Percentiles rank a stretch among this genome's conserved stretches.
Conservation (phyloP, 257 asterid species). For the Fraxinus pennsylvanica region DNA sequence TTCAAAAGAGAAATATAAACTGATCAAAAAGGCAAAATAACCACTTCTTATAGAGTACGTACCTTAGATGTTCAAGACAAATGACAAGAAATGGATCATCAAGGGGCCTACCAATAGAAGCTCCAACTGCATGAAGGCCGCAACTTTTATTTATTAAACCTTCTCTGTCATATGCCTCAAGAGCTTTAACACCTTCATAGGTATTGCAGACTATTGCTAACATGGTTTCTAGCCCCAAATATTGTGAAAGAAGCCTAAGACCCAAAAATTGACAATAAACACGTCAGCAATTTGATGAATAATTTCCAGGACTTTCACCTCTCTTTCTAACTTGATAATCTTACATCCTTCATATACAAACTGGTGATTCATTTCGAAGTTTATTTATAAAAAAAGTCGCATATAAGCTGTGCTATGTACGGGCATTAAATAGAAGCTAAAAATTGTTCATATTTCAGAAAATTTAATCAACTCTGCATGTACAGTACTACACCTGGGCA, state of each 20-base stretch:
- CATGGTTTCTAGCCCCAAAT: constrained; percentile 76
- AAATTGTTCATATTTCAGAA: background rate
- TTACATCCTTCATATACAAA: background rate
- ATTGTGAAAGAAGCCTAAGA: constrained; percentile 41
- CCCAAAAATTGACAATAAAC: constrained; percentile 18
- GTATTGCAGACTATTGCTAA: constrained; percentile 82
- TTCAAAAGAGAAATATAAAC: background rate
- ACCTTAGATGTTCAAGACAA: constrained; percentile 71
- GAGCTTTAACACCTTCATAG: constrained; percentile 51
- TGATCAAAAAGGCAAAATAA: constrained; percentile 24
- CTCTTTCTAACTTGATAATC: background rate
- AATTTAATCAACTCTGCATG: background rate
- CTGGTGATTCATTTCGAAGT: background rate
- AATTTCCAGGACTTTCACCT: background rate
- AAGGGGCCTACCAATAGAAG: constrained; percentile 44
- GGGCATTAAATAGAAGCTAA: background rate
- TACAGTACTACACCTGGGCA: background rate
- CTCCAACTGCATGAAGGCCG: constrained; percentile 51
- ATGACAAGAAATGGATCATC: constrained; percentile 57
- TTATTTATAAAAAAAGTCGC: background rate
- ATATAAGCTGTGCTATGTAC: background rate
- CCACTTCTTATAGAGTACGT: constrained; percentile 2
- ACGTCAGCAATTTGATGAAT: constrained; percentile 9
- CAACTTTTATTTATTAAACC: constrained; percentile 36
- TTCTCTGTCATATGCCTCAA: constrained; percentile 64